These are phyloP conservation scores for Haplosporangium gracile DNA, from an alignment of 192 early-diverging fungal genomes.

Conservation along the genomic window DNA sequence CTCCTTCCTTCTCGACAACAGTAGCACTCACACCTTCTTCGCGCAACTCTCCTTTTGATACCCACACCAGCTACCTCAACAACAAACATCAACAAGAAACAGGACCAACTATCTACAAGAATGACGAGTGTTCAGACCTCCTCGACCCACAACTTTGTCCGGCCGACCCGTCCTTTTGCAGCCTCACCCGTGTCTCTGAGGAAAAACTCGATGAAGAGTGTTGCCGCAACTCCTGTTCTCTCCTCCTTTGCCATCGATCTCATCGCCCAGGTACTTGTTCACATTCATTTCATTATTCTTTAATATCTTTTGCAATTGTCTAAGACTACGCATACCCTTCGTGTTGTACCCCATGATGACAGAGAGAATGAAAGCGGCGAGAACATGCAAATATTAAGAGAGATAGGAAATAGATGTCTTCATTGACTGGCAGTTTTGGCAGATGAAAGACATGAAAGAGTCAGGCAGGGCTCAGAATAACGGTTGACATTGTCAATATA, in stretches of 20 bases:
- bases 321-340: not conserved
- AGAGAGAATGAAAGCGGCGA: not conserved
- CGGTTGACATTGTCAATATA: not conserved
- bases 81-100: not conserved
- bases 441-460: conserved; percentile 3
- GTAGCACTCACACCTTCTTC: not conserved
- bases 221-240: conserved; percentile 30
- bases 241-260: conserved; percentile 54
- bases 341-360: not conserved
- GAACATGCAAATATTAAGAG: not conserved
- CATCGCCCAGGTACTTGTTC: conserved; percentile 46
- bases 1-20: not conserved
- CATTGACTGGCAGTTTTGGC: not conserved
- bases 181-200: conserved; percentile 1
- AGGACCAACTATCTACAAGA: not conserved
- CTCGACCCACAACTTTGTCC: conserved; percentile 18
- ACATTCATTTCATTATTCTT: not conserved
- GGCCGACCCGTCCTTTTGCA: conserved; percentile 33
- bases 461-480: conserved; percentile 18
- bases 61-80: not conserved
- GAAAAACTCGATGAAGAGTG: conserved; percentile 39
- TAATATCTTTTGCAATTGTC: not conserved
- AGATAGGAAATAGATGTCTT: not conserved
- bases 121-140: conserved; percentile 46
- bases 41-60: not conserved